Conservation (phyloP, 805 yeast genomes). For the Priceomyces medius region DNA sequence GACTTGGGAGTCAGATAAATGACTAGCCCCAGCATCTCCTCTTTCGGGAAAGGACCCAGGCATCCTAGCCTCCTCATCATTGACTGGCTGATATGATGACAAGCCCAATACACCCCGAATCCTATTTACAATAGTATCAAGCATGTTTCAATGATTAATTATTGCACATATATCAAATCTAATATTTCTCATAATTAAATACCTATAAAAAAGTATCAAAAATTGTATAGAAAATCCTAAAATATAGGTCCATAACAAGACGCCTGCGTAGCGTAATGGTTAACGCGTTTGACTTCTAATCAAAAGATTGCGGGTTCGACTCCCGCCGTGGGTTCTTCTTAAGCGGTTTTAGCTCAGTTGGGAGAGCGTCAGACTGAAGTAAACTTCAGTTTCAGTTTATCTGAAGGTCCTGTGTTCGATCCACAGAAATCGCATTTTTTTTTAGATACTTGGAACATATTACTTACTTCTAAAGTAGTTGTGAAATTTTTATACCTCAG, state of each 20-base stretch:
- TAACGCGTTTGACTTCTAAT: conserved; percentile 68
- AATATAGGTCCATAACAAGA: background rate
- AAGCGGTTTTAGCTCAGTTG: conserved; percentile 40
- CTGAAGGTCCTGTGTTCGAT: conserved; percentile 90
- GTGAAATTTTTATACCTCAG: too few relatives aligned
- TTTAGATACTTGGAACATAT: too few relatives aligned
- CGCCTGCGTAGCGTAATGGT: conserved; percentile 57
- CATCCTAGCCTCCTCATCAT: conserved; percentile 9
- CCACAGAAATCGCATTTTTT: conserved; percentile 66
- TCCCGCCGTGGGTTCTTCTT: conserved; percentile 45
- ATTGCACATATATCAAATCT: too few relatives aligned
- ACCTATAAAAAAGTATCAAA: too few relatives aligned
- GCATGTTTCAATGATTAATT: too few relatives aligned
- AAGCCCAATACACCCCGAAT: conserved; percentile 9
- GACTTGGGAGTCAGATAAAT: conserved; percentile 11
- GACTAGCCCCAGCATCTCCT: conserved; percentile 11
- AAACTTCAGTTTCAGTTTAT: conserved; percentile 39
- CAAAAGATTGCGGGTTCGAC: conserved; percentile 67
- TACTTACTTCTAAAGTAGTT: too few relatives aligned
- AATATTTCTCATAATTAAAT: too few relatives aligned
- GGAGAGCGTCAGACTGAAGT: conserved; percentile 42
- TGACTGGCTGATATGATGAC: conserved; percentile 9
- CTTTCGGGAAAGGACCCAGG: conserved; percentile 25
- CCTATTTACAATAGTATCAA: conserved; percentile 7
- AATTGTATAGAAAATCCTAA: background rate